phyloP scores from a whole-genome alignment of 129 eudicot species.

The Erigeron canadensis region DNA sequence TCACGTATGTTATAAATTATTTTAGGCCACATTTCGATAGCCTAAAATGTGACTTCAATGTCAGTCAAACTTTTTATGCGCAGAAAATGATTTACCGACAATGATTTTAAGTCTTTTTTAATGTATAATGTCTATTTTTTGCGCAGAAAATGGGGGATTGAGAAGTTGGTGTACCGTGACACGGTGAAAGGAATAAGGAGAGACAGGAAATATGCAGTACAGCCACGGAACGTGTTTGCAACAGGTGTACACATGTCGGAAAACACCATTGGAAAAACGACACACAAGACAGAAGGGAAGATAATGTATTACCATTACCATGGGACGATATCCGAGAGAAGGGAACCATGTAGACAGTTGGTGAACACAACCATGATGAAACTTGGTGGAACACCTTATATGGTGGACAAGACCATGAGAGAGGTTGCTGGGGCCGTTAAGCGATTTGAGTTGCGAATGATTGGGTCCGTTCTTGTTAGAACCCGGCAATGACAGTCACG shows the following conservation, averaged over 20 bases:
- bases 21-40: not conserved
- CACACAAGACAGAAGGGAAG: conserved; percentile 59
- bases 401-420: conserved; percentile 51
- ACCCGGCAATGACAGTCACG: conserved; percentile 46
- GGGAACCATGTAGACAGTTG: conserved; percentile 70
- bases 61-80: too few relatives aligned
- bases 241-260: conserved; percentile 92
- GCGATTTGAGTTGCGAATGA: conserved; percentile 53
- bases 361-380: conserved; percentile 39
- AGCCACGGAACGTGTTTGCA: conserved; percentile 64
- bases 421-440: conserved; percentile 49
- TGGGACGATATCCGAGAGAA: conserved; percentile 59
- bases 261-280: conserved; percentile 55
- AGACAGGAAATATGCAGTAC: conserved; percentile 83
- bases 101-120: not conserved
- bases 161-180: conserved; percentile 71
- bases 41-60: not conserved
- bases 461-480: conserved; percentile 39
- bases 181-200: conserved; percentile 53
- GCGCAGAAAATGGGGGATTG: conserved; percentile 85
- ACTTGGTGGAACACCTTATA: conserved; percentile 38
- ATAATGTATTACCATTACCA: conserved; percentile 87
- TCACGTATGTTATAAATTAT: not conserved
- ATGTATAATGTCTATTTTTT: not conserved
- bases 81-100: too few relatives aligned